A percentile compares a stretch with the other conserved stretches of the same genome.
These are phyloP conservation scores for Gossypium australe DNA, from an alignment of 345 rosid species.

Conservation along the genomic window DNA sequence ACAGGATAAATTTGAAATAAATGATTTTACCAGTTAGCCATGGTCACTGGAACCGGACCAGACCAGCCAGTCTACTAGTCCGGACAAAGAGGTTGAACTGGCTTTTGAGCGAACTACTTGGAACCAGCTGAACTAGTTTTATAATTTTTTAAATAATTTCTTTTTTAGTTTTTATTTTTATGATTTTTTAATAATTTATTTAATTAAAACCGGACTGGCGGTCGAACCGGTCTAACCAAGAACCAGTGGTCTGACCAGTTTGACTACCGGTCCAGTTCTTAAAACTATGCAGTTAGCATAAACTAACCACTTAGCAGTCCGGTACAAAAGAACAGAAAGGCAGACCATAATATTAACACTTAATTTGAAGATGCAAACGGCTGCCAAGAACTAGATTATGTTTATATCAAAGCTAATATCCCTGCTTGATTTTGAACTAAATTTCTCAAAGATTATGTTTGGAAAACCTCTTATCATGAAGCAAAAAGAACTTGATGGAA, in stretches of 20 bases:
- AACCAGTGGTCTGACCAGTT: too few species aligned
- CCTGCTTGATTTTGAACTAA: background rate
- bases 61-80: too few species aligned
- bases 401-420: background rate
- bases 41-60: too few species aligned
- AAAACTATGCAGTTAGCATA: background rate
- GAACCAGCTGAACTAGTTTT: too few species aligned
- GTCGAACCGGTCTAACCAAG: too few species aligned
- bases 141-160: too few species aligned
- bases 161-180: too few species aligned
- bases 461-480: background rate
- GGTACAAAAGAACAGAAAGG: background rate
- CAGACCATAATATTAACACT: background rate
- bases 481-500: background rate
- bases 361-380: background rate
- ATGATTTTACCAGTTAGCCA: background rate
- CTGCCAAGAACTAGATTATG: background rate
- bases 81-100: too few species aligned
- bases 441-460: background rate
- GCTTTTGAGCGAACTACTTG: too few species aligned
- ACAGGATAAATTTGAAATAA: background rate
- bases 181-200: too few species aligned
- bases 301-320: background rate
- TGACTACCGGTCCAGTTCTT: too few species aligned
- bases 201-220: too few species aligned